Conservation (phyloP, 1,139 yeast genomes). For the Yamadazyma kanchanaburiensis region DNA sequence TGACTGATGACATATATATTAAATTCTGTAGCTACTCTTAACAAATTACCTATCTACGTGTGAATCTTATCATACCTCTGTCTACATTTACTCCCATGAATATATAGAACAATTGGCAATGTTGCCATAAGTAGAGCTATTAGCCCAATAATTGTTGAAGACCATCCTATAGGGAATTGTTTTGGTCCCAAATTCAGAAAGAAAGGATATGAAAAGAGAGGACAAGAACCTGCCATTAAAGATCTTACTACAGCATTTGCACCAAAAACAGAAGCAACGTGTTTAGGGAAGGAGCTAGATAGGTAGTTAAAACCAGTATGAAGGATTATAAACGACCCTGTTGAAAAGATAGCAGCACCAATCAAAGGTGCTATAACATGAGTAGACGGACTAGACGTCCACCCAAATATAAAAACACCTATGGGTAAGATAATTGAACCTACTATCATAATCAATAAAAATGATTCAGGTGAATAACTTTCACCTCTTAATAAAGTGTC, state of each 20-base stretch:
- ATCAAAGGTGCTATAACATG: slow-evolving; percentile 33
- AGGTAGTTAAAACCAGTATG: slow-evolving; percentile 48
- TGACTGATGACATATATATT: no score
- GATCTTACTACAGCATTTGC: slow-evolving; percentile 27
- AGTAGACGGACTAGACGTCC: slow-evolving; percentile 24
- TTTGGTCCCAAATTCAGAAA: slow-evolving; percentile 37
- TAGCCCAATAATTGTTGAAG: no score
- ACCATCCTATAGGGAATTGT: no score
- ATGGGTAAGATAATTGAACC: slow-evolving; percentile 28
- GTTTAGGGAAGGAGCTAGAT: slow-evolving; percentile 54
- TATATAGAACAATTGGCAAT: no score
- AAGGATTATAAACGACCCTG: slow-evolving; percentile 29
- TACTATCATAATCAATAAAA: slow-evolving; percentile 48
- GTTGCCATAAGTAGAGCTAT: no score
- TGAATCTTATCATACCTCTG: no score
- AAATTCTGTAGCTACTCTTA: no score
- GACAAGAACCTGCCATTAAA: slow-evolving; percentile 28
- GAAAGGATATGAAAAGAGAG: slow-evolving; percentile 40
- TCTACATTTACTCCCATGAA: no score
- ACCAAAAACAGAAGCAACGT: slow-evolving; percentile 31
- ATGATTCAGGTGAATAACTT: slow-evolving; percentile 53
- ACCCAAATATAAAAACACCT: slow-evolving; percentile 31
- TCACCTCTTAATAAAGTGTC: slow-evolving; percentile 31
- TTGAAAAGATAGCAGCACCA: slow-evolving; percentile 25
- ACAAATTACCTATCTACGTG: no score